Evolutionary conservation across 1,284 basidiomycete species (phyloP), one percentile per base, ranked within the genome.

Genomic region (Sanguinoderma infundibulare): DNA sequence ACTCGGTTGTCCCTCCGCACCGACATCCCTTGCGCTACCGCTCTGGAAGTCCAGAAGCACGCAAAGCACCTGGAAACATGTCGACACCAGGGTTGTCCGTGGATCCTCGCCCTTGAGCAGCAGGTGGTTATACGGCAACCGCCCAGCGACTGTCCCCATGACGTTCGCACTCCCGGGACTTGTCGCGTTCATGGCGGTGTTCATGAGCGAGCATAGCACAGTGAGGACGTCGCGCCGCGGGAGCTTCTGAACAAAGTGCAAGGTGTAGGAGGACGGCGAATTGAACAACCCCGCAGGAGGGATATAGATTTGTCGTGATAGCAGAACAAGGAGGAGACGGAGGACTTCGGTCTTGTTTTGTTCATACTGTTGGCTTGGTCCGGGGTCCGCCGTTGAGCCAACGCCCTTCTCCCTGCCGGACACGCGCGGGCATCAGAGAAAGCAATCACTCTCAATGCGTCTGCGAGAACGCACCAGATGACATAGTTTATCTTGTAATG

Each of bases 71-170:
- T 93, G 92, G 58, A 95, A 78, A 63, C 86, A 91, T 50, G 84
- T 85, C 60, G 86, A 82, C 42, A 94, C 87, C 46, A 95, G 82
- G 14, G 83, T 87, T 7, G 84, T 81, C 66, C 90, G 80, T 22
- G 89, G 78, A 70, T 95, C 92, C 66, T 93, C 92, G 20, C 90
- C 90, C 71, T 94, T 94, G 71, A 92, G 92, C n/a, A 95, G 87
- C 8, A 95, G 83, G 72, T 96, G 92, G 68, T 95, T 95, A 72
- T 96, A 96, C 0, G 94, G 94, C 42, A 96, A 75, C 63, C 87
- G 84, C 60, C 84, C 84, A 26, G 89, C 81, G 77, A 88, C 85
- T 39, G 83, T 83, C 24, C 84, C 86, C 57, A 91, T 84, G n/a
- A 75, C 63, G 47, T 81, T 84, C 47, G 78, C 80, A 38, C 76